A percentile compares a stretch with the other conserved stretches of the same genome.
phyloP scores from a whole-genome alignment of 2,329 filamentous ascomycete species.

The Stachybotrys chlorohalonatus region DNA sequence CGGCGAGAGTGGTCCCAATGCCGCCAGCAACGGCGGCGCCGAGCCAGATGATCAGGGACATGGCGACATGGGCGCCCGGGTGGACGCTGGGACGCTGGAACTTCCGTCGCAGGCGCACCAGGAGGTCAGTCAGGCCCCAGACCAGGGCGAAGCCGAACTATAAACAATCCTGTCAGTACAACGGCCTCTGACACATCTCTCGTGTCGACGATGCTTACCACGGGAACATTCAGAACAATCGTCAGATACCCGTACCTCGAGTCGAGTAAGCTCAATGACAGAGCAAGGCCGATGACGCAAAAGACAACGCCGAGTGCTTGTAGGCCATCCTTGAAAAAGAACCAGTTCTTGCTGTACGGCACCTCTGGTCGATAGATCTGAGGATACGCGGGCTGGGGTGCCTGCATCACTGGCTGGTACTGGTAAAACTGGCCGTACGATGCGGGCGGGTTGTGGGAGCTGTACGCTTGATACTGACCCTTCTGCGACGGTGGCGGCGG shows the following conservation, averaged over 20 bases:
- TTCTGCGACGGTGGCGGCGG: neutral
- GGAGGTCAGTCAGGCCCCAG: slow-evolving; percentile 29
- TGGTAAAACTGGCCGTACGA: neutral
- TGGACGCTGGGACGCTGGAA: slow-evolving; percentile 24
- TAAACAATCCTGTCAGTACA: neutral
- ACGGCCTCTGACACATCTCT: too few species aligned
- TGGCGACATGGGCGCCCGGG: slow-evolving; percentile 32
- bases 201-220: slow-evolving; percentile 7
- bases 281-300: slow-evolving; percentile 15
- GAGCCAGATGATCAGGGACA: slow-evolving; percentile 33
- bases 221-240: slow-evolving; percentile 5
- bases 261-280: slow-evolving; percentile 14
- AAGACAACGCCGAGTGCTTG: slow-evolving; percentile 16
- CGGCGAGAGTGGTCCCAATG: slow-evolving; percentile 10
- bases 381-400: slow-evolving; percentile 4
- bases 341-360: slow-evolving; percentile 12
- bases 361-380: slow-evolving; percentile 6
- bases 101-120: slow-evolving; percentile 23
- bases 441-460: neutral
- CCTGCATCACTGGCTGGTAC: slow-evolving; percentile 2
- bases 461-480: neutral
- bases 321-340: slow-evolving; percentile 19
- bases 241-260: neutral
- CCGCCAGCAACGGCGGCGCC: slow-evolving; percentile 15
- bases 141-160: slow-evolving; percentile 25